Base-by-base conservation (phyloP, 2,329 filamentous ascomycete species). In the Aureobasidium sp. region DNA sequence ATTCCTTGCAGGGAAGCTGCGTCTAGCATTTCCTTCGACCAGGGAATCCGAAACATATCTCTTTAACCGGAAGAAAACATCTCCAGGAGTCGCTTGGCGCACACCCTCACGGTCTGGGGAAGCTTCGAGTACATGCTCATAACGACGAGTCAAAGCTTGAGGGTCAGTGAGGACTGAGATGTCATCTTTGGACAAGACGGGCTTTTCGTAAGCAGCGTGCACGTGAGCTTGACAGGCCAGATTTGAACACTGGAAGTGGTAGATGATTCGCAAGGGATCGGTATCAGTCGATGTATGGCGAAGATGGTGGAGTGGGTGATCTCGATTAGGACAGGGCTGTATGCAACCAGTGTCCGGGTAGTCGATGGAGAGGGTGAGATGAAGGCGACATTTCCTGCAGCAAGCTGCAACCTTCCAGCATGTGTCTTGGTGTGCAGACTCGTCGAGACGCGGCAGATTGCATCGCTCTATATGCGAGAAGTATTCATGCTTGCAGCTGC, bases 301-400 rank as follows among this genome's bases (percentile, higher is more conserved):
- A 63, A 88, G 80, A 70, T 89, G 87, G 71, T 90, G 87, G 5
- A 89, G 71, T 34, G 84, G 83, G 65, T 77, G 80, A 1, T 79
- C 73, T 12, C 69, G 64, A 59, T 76, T 79, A 3, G 81, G 80
- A 66, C 80, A 83, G 6, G 78, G 73, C 34, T 69, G 29, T 29
- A 20, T 27, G 34, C 59, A 69, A 27, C 64, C 71, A n/a, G 75
- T 70, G 13, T 69, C 68, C 29, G 74, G 75, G 66, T 82, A 84
- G 63, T 81, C 78, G 37, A 87, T 77, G 12, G 75, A 74, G 26
- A 89, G 70, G 66, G 85, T 79, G 47, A 88, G 75, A 72, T 89
- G 86, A 68, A 79, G 79, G 57, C 84, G 81, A 70, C 87, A 90
- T 63, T 76, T 78, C 62, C 78, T 74, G 72, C 87, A 90, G 66